Evolutionary conservation across 495 filamentous ascomycete genomes (phyloP).

Genomic region (Paragyromitra xinjiangensis): DNA sequence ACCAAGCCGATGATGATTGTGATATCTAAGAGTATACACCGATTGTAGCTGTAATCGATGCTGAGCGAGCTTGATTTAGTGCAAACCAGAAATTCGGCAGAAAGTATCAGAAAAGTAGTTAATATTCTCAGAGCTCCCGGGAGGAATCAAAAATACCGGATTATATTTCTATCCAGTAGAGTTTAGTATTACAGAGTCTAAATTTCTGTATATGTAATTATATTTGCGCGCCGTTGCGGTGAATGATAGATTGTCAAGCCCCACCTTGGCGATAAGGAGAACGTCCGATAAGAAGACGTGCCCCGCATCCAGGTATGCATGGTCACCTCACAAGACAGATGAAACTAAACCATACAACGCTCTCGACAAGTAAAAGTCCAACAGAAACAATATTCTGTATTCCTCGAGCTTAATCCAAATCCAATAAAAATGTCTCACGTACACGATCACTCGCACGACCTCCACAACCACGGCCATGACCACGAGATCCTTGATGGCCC

Average conservation of each 20-base stretch:
- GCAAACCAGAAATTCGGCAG: no score
- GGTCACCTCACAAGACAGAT: background rate
- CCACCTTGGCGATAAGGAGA: constrained; percentile 24
- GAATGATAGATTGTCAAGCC: background rate
- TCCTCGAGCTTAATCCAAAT: background rate
- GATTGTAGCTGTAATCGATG: no score
- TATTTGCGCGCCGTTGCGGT: background rate
- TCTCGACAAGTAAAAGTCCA: background rate
- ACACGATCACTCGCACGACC: constrained; percentile 67
- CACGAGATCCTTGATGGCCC: constrained; percentile 97
- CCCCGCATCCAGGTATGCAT: constrained; percentile 19
- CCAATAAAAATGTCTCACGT: constrained; percentile 49
- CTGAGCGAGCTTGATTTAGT: no score
- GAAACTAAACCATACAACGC: constrained; percentile 14
- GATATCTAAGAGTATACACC: no score
- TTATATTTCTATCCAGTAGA: no score
- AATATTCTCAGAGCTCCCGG: no score
- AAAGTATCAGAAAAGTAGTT: no score
- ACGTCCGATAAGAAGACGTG: constrained; percentile 20
- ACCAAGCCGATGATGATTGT: no score
- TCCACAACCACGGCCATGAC: constrained; percentile 87
- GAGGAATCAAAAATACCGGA: no score
- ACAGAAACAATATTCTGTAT: background rate
- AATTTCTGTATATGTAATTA: background rate
- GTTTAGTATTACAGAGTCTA: no score